phyloP scores from a whole-genome alignment of 2,329 filamentous ascomycete genomes.

The Lachnellula cervina region DNA sequence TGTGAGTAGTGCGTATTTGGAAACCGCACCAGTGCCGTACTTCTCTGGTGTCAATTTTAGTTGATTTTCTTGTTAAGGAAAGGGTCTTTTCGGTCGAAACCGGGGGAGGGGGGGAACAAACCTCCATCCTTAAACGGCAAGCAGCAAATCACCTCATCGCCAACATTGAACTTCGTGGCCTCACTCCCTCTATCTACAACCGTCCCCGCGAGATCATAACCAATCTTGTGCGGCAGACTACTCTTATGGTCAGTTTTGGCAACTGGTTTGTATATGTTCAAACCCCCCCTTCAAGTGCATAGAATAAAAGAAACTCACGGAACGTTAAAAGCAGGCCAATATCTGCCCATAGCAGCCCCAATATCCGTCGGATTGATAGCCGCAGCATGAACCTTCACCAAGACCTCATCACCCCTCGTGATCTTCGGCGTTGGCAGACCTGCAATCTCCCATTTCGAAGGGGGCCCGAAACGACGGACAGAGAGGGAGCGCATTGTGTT shows the following conservation, averaged over 20 bases:
- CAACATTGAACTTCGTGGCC: constrained; percentile 32
- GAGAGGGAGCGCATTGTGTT: constrained; percentile 16
- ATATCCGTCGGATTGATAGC: constrained; percentile 41
- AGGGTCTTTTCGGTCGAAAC: no score
- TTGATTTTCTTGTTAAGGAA: not conserved
- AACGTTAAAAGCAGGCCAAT: constrained; percentile 7
- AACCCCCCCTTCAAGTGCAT: not conserved
- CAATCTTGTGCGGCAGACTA: constrained; percentile 39
- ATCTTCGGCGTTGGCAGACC: constrained; percentile 41
- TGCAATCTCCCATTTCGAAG: constrained; percentile 30
- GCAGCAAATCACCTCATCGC: constrained; percentile 34
- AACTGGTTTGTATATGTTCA: not conserved
- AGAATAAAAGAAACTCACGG: not conserved
- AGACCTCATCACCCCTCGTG: constrained; percentile 37
- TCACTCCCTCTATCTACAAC: constrained; percentile 31
- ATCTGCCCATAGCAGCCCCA: constrained; percentile 29
- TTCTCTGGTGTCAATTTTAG: not conserved
- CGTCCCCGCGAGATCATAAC: constrained; percentile 37
- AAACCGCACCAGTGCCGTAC: constrained; percentile 19
- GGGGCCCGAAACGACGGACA: constrained; percentile 7
- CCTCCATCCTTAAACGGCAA: constrained; percentile 23
- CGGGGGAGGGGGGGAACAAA: not conserved
- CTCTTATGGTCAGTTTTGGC: not conserved
- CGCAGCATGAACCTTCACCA: constrained; percentile 40
- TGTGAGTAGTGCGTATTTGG: constrained; percentile 14